Base-by-base conservation (phyloP, 2,329 filamentous ascomycete species). In the Aspergillus pseudotamarii region DNA sequence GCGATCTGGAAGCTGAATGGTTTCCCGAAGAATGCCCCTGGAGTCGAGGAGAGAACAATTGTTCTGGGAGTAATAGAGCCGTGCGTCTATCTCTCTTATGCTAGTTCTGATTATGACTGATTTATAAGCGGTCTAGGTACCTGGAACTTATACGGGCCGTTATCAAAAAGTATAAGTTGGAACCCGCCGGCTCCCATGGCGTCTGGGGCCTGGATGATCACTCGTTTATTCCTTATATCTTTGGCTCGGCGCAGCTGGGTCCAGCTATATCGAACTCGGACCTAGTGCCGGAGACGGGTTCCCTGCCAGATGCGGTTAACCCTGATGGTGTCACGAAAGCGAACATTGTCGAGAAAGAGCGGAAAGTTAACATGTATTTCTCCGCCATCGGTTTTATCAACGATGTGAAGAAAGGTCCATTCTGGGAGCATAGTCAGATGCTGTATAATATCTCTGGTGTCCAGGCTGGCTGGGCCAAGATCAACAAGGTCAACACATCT, bases 131-230 rank as follows among this genome's bases (percentile, higher is more conserved):
- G 32, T 11, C 30, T 71, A 93, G 91, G 46, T 96, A 96, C 73
- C 82, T 96, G n/a, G 81, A 83, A 36, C 89, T 98, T 2, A 84
- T 97, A 53, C 89, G 95, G 45, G 88, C 86, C 48, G 84, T 99
- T 11, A 97, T 99, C 70, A 83, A 92, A 57, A 94, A 89, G 2
- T 99, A 98, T 76, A 97, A 90, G 0, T 86, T 99, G 23, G 95
- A 99, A 75, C 95, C 95, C 4, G 95, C 95, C 6, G 95, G 95
- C 2, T 96, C 94, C 1, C 95, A 98, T 75, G 95, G 95, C 3
- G 95, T 99, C 23, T 99, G 95, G 95, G 95, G 95, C 23, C 84
- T 99, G n/a, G 95, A 99, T 75, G 95, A 99, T 76, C 94, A 99
- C 79, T 94, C 89, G 10, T 98, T 99, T 76, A 78, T 95, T 30